A percentile compares a stretch with the other conserved stretches of the same genome.
phyloP scores from a whole-genome alignment of 73 alveolate genomes.

The Stentor roeselii region DNA sequence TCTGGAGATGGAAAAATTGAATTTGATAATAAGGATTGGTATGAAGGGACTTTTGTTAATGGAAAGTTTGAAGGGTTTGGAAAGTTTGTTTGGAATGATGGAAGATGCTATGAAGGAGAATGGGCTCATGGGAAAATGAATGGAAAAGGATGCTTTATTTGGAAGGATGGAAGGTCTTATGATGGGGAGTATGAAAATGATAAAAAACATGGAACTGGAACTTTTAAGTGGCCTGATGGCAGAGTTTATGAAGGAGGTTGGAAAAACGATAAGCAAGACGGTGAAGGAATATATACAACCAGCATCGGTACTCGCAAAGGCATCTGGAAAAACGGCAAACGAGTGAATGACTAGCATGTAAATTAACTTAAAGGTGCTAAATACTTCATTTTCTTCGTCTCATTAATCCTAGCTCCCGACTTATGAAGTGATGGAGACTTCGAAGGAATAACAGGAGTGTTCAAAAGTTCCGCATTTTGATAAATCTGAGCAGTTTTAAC shows the following conservation, averaged over 20 bases:
- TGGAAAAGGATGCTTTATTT: constrained; percentile 42
- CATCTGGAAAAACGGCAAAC: background rate
- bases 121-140: constrained; percentile 43
- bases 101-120: constrained; percentile 69
- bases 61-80: constrained; percentile 65
- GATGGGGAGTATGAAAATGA: constrained; percentile 38
- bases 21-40: constrained; percentile 44
- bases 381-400: background rate
- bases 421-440: background rate
- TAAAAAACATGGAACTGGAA: constrained; percentile 40
- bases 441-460: background rate
- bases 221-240: constrained; percentile 12
- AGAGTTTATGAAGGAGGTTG: constrained; percentile 38
- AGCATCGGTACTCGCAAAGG: background rate
- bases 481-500: too few relatives aligned
- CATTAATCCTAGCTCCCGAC: background rate
- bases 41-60: constrained; percentile 39
- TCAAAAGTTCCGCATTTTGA: background rate
- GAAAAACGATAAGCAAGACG: constrained; percentile 30
- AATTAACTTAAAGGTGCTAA: background rate
- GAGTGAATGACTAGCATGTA: background rate
- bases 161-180: constrained; percentile 49
- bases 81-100: constrained; percentile 62
- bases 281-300: constrained; percentile 31
- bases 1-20: constrained; percentile 24